phyloP scores from a whole-genome alignment of 305 asterid genomes.

The Lippia alba region DNA sequence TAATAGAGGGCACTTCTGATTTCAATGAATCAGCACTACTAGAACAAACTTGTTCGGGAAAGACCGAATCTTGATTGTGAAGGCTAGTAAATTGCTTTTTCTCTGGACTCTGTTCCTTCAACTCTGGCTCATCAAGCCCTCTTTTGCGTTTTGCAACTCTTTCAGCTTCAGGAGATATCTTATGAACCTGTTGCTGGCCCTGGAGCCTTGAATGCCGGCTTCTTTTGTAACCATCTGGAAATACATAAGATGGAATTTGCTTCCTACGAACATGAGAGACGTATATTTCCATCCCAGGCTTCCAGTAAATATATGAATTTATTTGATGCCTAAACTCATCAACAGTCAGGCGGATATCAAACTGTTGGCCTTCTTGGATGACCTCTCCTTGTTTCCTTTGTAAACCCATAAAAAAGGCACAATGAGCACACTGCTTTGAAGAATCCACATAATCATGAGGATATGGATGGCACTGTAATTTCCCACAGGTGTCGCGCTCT shows the following conservation, averaged over 20 bases:
- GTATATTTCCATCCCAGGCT: constrained; percentile 87
- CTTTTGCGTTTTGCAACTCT: constrained; percentile 59
- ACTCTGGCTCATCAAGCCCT: constrained; percentile 51
- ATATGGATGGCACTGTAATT: constrained; percentile 90
- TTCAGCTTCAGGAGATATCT: constrained; percentile 52
- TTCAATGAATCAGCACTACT: constrained; percentile 28
- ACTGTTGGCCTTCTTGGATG: constrained; percentile 87
- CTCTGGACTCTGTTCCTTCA: constrained; percentile 46
- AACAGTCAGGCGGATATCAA: constrained; percentile 91
- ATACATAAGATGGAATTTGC: constrained; percentile 80
- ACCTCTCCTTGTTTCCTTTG: constrained; percentile 84
- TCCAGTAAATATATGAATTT: constrained; percentile 78
- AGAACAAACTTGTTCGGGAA: constrained; percentile 61
- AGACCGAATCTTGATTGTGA: constrained; percentile 55
- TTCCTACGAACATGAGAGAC: constrained; percentile 92
- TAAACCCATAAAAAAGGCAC: constrained; percentile 90
- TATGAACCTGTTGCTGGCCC: constrained; percentile 54
- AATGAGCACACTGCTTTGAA: constrained; percentile 70
- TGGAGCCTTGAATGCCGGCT: constrained; percentile 55
- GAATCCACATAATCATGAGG: constrained; percentile 78
- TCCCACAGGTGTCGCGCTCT: constrained; percentile 84
- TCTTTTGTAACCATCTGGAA: constrained; percentile 81
- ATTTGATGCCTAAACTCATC: constrained; percentile 89
- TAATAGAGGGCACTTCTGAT: constrained; percentile 24
- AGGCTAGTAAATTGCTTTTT: constrained; percentile 69